Base-by-base conservation (phyloP, 495 filamentous ascomycete species). In the Neurospora sp. region DNA sequence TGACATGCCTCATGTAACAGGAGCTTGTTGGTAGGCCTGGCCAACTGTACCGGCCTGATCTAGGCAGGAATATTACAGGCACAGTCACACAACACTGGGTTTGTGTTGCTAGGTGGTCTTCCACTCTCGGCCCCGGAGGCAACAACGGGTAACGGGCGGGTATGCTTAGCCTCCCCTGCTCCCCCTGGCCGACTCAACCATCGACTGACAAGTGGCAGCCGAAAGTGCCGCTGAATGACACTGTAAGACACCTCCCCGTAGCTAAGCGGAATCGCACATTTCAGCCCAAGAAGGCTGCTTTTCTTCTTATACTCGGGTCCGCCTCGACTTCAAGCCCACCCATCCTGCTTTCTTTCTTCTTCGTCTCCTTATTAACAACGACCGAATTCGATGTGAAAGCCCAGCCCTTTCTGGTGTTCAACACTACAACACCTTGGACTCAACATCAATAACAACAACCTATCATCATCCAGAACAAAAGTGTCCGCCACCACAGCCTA, bases 151-250 rank as follows among this genome's bases (percentile, higher is more conserved):
- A 75, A 71, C 79, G 74, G 78, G 77, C 74, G 76, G 74, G 75
- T 76, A 74, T 73, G 73, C 76, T 78, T 78, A 79, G 77, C 78
- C 76, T 76, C 70, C 70, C 69, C 74, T 41, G 31, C 53, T 44
- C 75, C 76, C 77, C 74, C 70, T 72, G 70, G 73, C 72, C 71
- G 68, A 74, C 77, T 76, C 80, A 78, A 77, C 76, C 77, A 79
- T 77, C 73, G 78, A 79, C 74, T 82, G 80, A 78, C 80, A 82
- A 81, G 80, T 82, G 80, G 80, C 80, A 82, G 81, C 78, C 76
- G 75, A 77, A 75, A 76, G 76, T 79, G 74, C 79, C 78, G 71
- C 69, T 71, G 77, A 79, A 76, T 78, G 76, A 77, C 68, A 74
- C 70, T 75, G 74, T 69, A 40, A 80, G 71, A 70, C 61, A 53